phyloP scores from a whole-genome alignment of 148 eudicot species.

The Fallopia convolvulus region DNA sequence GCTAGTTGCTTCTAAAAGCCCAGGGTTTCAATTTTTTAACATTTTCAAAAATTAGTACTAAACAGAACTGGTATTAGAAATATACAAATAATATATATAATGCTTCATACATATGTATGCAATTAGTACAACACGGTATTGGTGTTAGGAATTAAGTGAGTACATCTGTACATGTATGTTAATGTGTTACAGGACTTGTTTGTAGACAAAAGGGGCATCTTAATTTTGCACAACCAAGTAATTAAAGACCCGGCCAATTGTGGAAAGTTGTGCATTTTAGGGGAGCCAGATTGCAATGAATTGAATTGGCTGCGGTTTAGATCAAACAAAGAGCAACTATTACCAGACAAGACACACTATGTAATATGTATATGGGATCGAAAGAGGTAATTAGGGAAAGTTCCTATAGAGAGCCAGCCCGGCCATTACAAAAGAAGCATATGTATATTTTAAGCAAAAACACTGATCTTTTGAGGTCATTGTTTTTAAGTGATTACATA shows the following conservation, averaged over 20 bases:
- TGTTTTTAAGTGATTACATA: neutral
- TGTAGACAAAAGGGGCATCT: no score
- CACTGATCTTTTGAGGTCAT: neutral
- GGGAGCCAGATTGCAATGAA: no score
- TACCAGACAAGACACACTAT: neutral
- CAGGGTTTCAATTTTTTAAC: no score
- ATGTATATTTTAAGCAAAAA: neutral
- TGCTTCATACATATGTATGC: no score
- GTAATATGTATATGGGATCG: neutral
- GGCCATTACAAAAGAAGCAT: neutral
- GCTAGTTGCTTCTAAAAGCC: slow-evolving; percentile 70
- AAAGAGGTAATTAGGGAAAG: neutral
- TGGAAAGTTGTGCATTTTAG: neutral
- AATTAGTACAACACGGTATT: no score
- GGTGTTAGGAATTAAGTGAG: no score
- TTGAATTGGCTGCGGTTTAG: neutral
- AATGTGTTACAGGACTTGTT: no score
- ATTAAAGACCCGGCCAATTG: neutral
- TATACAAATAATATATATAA: no score
- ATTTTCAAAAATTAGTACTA: no score
- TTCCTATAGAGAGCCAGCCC: neutral
- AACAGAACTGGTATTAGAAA: no score
- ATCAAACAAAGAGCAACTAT: neutral
- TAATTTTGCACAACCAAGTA: neutral
- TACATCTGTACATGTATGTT: no score